These are phyloP conservation scores for Trichoderma breve DNA, from an alignment of 2,329 filamentous ascomycete species.

Conservation along the genomic window DNA sequence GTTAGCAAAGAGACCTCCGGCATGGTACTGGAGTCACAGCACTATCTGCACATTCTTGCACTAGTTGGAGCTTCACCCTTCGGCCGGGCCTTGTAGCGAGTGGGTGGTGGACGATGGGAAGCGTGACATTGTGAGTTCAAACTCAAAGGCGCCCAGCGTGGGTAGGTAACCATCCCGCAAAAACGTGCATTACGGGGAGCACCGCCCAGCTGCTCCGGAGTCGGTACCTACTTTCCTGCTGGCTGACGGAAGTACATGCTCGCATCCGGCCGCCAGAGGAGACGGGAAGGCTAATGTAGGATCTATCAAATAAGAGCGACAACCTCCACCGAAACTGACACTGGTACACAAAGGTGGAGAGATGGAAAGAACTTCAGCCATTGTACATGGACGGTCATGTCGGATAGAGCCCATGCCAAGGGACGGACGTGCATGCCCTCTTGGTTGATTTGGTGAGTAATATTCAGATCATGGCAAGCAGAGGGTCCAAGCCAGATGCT, in stretches of 20 bases:
- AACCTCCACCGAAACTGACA: slow-evolving; percentile 28
- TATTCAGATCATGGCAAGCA: background rate
- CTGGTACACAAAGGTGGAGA: slow-evolving; percentile 29
- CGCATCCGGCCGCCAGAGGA: slow-evolving; percentile 26
- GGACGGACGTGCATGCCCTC: background rate
- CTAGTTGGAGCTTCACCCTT: background rate
- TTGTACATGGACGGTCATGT: background rate
- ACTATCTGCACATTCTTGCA: background rate
- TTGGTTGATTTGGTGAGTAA: background rate
- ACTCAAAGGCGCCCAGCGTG: background rate
- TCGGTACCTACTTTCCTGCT: slow-evolving; percentile 17
- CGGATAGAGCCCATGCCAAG: background rate
- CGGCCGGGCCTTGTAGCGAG: background rate
- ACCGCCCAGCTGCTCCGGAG: slow-evolving; percentile 12
- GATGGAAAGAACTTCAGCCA: slow-evolving; percentile 20
- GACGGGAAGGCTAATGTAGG: slow-evolving; percentile 38
- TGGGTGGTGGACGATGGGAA: background rate
- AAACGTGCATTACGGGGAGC: slow-evolving; percentile 10
- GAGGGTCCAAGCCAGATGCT: background rate
- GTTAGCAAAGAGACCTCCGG: background rate
- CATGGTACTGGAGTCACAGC: background rate
- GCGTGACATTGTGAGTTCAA: background rate
- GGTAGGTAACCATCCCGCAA: slow-evolving; percentile 4
- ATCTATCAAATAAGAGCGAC: slow-evolving; percentile 27
- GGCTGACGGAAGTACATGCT: slow-evolving; percentile 25